These are phyloP conservation scores for Macrolepiota dolichaula DNA, from an alignment of 768 basidiomycete species.

Conservation along the genomic window DNA sequence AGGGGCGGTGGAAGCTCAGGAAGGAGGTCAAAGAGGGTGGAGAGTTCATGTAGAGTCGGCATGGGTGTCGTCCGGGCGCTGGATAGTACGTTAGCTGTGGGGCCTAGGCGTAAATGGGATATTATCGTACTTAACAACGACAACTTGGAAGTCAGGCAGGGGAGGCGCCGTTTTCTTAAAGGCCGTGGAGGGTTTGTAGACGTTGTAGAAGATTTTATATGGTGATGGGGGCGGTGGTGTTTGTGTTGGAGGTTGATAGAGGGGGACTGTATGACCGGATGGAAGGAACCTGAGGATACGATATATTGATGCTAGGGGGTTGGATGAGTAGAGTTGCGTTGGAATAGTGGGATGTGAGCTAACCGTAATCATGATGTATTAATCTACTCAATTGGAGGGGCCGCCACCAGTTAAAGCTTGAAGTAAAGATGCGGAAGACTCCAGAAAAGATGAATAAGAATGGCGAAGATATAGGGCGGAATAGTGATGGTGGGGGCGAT, in stretches of 20 bases:
- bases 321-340: background rate
- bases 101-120: background rate
- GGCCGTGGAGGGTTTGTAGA: slow-evolving; percentile 87
- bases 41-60: slow-evolving; percentile 78
- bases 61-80: slow-evolving; percentile 83
- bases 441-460: slow-evolving; percentile 31
- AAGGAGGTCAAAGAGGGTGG: slow-evolving; percentile 63
- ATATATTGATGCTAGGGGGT: slow-evolving; percentile 59
- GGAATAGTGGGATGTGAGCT: slow-evolving; percentile 17
- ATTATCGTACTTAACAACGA: slow-evolving; percentile 74
- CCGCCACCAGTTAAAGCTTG: slow-evolving; percentile 62
- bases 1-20: slow-evolving; percentile 69
- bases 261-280: slow-evolving; percentile 53
- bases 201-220: slow-evolving; percentile 83
- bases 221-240: slow-evolving; percentile 33
- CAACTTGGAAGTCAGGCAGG: slow-evolving; percentile 81
- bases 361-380: slow-evolving; percentile 53
- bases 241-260: slow-evolving; percentile 28
- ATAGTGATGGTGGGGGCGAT: slow-evolving; percentile 22
- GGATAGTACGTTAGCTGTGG: background rate
- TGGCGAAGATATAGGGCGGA: slow-evolving; percentile 30
- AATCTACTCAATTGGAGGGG: slow-evolving; percentile 49
- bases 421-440: slow-evolving; percentile 26
- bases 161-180: slow-evolving; percentile 78
- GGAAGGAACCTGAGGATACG: slow-evolving; percentile 69